Conservation (phyloP, 768 basidiomycete species). For the Exidia glandulosa region DNA sequence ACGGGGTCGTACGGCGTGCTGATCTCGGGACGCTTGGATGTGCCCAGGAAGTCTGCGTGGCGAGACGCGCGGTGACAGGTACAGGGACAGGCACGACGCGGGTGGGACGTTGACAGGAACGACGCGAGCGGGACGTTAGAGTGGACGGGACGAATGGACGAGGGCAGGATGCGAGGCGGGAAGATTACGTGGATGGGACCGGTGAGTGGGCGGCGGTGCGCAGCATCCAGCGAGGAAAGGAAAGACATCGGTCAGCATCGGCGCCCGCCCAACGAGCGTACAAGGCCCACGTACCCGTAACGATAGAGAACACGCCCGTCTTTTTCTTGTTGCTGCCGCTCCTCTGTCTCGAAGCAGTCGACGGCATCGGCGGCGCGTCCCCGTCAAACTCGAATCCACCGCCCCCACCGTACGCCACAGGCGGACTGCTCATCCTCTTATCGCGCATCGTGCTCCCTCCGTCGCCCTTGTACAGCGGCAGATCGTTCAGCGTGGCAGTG, state of each 20-base stretch:
- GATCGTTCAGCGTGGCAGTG: constrained; percentile 68
- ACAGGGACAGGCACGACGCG: not conserved
- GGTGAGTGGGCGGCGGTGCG: too few relatives aligned
- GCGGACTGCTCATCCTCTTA: not conserved
- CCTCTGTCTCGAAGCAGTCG: not conserved
- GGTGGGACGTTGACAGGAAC: not conserved
- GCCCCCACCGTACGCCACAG: not conserved
- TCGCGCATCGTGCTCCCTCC: too few relatives aligned
- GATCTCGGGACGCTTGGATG: constrained; percentile 77
- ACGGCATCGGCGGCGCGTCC: not conserved
- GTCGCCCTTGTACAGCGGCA: constrained; percentile 16
- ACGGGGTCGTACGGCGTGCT: constrained; percentile 98
- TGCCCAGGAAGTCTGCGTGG: constrained; percentile 51
- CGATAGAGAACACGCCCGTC: not conserved
- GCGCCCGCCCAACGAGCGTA: too few relatives aligned
- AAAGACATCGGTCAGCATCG: not conserved
- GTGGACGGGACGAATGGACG: not conserved
- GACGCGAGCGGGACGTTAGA: not conserved
- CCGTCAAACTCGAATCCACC: not conserved
- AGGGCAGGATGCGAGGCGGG: too few relatives aligned
- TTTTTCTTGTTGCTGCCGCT: not conserved
- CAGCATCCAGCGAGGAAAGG: too few relatives aligned
- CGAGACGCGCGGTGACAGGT: not conserved
- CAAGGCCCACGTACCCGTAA: not conserved
- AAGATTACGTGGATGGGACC: too few relatives aligned